phyloP scores from a whole-genome alignment of 192 early-diverging fungal species.

The Rhizophagus sp. region DNA sequence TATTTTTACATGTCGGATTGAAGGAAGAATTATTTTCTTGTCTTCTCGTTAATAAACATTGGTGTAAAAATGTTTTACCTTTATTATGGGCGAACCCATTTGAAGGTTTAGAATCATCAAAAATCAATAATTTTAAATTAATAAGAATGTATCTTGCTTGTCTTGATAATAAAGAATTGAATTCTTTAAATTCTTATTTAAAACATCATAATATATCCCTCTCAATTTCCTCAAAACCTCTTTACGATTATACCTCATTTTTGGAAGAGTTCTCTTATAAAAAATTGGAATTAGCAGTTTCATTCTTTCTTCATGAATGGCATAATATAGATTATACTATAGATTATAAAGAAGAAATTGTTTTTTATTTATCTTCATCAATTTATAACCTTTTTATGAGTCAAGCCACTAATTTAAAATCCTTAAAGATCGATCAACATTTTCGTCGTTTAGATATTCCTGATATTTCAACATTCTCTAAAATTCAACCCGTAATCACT shows the following conservation, averaged over 20 bases:
- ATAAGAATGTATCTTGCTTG: constrained; percentile 6
- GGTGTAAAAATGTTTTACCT: constrained; percentile 18
- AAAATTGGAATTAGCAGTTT: not conserved
- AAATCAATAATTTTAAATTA: constrained; percentile 3
- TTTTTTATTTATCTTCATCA: not conserved
- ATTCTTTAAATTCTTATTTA: not conserved
- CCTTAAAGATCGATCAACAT: constrained; percentile 9
- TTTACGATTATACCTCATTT: not conserved
- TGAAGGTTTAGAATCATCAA: not conserved
- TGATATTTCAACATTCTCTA: not conserved
- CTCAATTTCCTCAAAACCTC: not conserved
- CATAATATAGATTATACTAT: not conserved
- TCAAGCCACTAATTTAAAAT: not conserved
- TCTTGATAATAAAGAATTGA: not conserved
- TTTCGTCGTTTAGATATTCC: constrained; percentile 7
- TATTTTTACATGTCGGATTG: not conserved
- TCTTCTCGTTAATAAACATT: not conserved
- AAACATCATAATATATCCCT: not conserved
- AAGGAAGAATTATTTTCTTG: not conserved
- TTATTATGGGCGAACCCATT: constrained; percentile 16
- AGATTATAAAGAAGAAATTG: not conserved
- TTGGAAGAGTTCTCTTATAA: constrained; percentile 18
- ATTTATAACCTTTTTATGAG: constrained; percentile 5
- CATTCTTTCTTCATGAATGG: not conserved
- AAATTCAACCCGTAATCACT: not conserved